Evolutionary conservation across 1,284 basidiomycete species (phyloP).

Genomic region (Malassezia obtusa): DNA sequence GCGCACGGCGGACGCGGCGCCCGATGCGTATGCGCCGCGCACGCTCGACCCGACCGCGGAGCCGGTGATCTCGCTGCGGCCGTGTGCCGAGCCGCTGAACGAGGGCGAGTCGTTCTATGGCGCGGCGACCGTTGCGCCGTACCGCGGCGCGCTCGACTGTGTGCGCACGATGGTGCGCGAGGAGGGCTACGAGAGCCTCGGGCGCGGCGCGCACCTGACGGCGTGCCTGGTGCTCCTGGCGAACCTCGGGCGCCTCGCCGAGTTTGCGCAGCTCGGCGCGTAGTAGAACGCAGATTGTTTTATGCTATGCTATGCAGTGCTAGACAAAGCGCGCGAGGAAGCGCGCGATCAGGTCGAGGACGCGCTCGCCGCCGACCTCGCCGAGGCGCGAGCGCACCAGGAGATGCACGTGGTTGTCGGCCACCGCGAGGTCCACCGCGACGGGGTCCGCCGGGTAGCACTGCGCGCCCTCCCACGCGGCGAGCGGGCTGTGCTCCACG

Average conservation of each 20-base stretch:
- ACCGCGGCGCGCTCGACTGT: slow-evolving; percentile 39
- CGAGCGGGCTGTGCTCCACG: background rate
- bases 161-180: slow-evolving; percentile 42
- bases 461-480: background rate
- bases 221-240: background rate
- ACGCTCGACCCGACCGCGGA: slow-evolving; percentile 16
- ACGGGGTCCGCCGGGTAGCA: background rate
- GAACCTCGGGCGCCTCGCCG: background rate
- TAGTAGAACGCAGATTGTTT: no score
- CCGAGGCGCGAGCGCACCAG: background rate
- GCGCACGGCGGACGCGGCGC: slow-evolving; percentile 24
- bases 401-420: background rate
- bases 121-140: slow-evolving; percentile 35
- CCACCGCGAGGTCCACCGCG: background rate
- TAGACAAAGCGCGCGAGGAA: background rate
- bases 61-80: slow-evolving; percentile 43
- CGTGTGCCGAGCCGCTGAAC: slow-evolving; percentile 19
- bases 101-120: slow-evolving; percentile 35
- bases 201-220: slow-evolving; percentile 38
- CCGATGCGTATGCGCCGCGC: slow-evolving; percentile 1
- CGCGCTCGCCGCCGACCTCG: background rate
- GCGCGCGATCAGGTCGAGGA: no score
- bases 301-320: background rate
- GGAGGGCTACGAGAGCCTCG: slow-evolving; percentile 40
- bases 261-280: background rate